Base-by-base conservation (phyloP, 352 stramenopile species). In the Pythium volutum region DNA sequence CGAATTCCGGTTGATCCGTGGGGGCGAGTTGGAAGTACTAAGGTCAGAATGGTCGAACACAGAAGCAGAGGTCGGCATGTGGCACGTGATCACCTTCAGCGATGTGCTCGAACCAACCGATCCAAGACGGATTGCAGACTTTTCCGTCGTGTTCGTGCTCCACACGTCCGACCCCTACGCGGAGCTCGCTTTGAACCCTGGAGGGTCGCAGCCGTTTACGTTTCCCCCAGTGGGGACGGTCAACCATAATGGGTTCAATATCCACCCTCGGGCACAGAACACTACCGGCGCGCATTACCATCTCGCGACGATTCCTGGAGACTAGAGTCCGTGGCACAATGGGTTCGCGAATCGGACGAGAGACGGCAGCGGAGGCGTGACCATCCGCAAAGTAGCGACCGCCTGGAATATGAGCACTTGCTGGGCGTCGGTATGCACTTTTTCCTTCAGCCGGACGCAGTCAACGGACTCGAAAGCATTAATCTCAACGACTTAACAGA, bases 11-110 rank as follows among this genome's bases (percentile, higher is more conserved):
- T 15, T 38, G 12, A 18, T 52, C 10, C 45, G 25, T 8, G 14
- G 7, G 3, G 45, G 45, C 45, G 12, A 12, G 5, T 14, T 52
- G 14, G 45, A 52, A 12, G 18, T 26, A 29, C 47, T 54, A 9
- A 27, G 47, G 29, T 43, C 36, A 4, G 11, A 15, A 18, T 20
- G 1, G 36, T n/a, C 0, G 12, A 18, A 3, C 36, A 7, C 14
- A 43, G n/a, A n/a, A n/a, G n/a, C 36, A 9, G 36, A 20, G 6
- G n/a, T 43, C 36, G 47, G 47, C 29, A 54, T 54, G 47, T 54
- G 47, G 47, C 47, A 54, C 47, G 20, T 27, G 11, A 9, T 54
- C 7, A 43, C 47, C 18, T 54, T 42, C 29, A 27, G 45, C 15
- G 45, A 52, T 22, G 33, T 36, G 31, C 31, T 36, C 31, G 31